Conservation (phyloP, 306 rosid species). For the Gleditsia sinensis region DNA sequence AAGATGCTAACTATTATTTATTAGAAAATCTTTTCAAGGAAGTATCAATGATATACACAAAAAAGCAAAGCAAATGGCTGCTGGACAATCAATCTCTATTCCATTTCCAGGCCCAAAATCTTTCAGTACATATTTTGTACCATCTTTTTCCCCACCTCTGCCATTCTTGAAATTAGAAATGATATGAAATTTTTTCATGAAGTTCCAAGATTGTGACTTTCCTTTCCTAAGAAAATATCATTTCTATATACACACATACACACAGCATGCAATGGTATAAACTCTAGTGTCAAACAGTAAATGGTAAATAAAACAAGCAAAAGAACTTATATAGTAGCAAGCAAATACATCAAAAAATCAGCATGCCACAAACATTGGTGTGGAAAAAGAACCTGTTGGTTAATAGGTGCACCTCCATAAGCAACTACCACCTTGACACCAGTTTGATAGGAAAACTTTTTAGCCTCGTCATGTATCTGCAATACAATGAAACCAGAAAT, state of each 20-base stretch:
- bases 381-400: constrained; percentile 7
- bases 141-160: constrained; percentile 4
- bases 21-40: background rate
- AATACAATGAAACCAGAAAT: background rate
- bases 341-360: constrained; percentile 4
- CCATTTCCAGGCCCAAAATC: constrained; percentile 9
- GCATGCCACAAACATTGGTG: background rate
- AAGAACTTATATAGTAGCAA: background rate
- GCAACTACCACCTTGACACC: constrained; percentile 25
- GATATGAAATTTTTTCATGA: constrained; percentile 9
- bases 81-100: background rate
- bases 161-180: constrained; percentile 13
- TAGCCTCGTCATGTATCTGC: constrained; percentile 23
- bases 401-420: constrained; percentile 18
- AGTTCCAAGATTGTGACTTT: background rate
- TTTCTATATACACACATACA: background rate
- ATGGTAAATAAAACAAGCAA: background rate
- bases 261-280: background rate
- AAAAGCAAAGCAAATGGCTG: background rate
- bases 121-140: background rate
- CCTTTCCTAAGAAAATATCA: background rate
- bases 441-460: constrained; percentile 24
- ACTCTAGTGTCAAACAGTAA: background rate
- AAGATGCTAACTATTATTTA: background rate
- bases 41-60: background rate